A percentile compares a stretch with the other conserved stretches of the same genome.
Evolutionary conservation across 139 green algal species (phyloP).

Genomic region (Zygnema cylindricum): DNA sequence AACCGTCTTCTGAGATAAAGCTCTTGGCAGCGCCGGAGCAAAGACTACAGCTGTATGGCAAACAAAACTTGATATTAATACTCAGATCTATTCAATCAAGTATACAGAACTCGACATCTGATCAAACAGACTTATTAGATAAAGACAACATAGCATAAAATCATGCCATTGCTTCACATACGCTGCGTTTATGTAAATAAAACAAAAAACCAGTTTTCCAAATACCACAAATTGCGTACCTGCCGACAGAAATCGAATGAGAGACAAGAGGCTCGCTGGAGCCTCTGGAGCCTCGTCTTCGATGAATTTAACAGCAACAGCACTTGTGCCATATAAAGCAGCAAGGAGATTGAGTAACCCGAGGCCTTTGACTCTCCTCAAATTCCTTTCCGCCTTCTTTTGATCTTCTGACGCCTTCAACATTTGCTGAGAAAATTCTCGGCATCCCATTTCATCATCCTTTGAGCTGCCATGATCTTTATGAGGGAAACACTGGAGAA

Average conservation of each 20-base stretch:
- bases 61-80: neutral
- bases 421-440: neutral
- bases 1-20: neutral
- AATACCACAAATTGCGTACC: conserved; percentile 5
- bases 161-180: neutral
- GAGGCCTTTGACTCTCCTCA: conserved; percentile 25
- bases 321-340: conserved; percentile 42
- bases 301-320: conserved; percentile 6
- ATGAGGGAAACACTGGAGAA: no score
- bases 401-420: neutral
- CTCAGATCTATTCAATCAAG: neutral
- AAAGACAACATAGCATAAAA: neutral
- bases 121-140: neutral
- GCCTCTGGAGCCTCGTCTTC: conserved; percentile 17
- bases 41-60: neutral
- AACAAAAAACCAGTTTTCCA: neutral
- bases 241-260: conserved; percentile 42
- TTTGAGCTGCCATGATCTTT: no score
- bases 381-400: conserved; percentile 27
- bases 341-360: conserved; percentile 57
- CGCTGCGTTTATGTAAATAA: neutral
- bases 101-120: neutral
- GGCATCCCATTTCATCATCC: neutral
- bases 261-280: conserved; percentile 15
- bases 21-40: neutral